A percentile compares a stretch with the other conserved stretches of the same genome.
These are phyloP conservation scores for Triticum urartu DNA, from an alignment of 176 grass and related monocot species.

Conservation along the genomic window DNA sequence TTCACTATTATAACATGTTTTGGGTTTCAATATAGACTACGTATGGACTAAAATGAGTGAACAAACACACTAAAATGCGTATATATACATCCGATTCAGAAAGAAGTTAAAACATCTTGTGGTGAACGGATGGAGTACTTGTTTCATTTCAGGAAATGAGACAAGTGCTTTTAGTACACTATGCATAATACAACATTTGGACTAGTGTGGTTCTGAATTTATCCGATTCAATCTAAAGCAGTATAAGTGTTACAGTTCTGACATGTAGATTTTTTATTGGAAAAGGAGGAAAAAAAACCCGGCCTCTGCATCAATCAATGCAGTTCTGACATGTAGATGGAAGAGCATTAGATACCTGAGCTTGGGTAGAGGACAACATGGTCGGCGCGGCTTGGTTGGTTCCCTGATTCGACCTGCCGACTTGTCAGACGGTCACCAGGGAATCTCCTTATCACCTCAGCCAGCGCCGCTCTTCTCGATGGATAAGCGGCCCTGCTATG, in stretches of 20 bases:
- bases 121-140: no score
- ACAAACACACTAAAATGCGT: no score
- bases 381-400: background rate
- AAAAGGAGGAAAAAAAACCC: no score
- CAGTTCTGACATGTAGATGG: background rate
- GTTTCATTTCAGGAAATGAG: background rate
- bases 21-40: no score
- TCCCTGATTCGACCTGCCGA: background rate
- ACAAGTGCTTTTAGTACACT: background rate
- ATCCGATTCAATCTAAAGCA: background rate
- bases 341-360: background rate
- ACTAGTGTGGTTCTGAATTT: constrained; percentile 8
- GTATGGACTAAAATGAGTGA: no score
- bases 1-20: no score
- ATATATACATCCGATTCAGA: no score
- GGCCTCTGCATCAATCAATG: no score
- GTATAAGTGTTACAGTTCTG: background rate
- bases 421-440: background rate
- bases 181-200: background rate
- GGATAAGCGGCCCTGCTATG: background rate
- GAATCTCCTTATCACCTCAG: background rate
- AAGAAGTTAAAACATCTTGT: no score
- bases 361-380: background rate
- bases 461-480: background rate
- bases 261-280: background rate